A percentile compares a stretch with the other conserved stretches of the same genome.
These are phyloP conservation scores for Scutellaria minor DNA, from an alignment of 257 asterid genomes.

Conservation along the genomic window DNA sequence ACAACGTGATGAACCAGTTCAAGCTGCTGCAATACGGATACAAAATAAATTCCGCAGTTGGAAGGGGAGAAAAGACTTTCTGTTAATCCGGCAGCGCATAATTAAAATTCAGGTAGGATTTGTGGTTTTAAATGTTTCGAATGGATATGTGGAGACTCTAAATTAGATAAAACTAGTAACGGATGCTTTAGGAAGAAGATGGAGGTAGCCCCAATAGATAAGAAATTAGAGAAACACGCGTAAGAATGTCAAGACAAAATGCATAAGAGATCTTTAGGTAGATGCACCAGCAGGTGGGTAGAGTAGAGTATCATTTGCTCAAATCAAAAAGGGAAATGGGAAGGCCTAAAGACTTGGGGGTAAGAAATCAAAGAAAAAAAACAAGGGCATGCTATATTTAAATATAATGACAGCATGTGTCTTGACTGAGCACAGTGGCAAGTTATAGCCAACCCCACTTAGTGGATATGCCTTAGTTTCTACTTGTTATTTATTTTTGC, in stretches of 20 bases:
- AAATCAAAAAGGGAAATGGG: not conserved
- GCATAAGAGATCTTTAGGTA: not conserved
- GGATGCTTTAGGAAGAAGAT: not conserved
- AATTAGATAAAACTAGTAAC: not conserved
- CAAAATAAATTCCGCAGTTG: conserved; percentile 92
- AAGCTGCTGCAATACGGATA: conserved; percentile 82
- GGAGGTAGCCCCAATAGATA: not conserved
- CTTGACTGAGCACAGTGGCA: not conserved
- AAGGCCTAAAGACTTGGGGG: not conserved
- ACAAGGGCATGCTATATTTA: not conserved
- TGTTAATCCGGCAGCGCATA: conserved; percentile 67
- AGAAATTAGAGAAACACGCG: not conserved
- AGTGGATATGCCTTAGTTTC: not conserved
- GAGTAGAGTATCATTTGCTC: not conserved
- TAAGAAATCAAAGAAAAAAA: not conserved
- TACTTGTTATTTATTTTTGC: not conserved
- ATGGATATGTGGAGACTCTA: not conserved
- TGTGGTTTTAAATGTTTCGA: not conserved
- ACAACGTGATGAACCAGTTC: conserved; percentile 57
- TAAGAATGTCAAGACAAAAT: not conserved
- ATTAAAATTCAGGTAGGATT: conserved; percentile 80
- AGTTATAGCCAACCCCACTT: not conserved
- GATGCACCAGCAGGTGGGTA: not conserved
- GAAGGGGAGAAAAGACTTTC: conserved; percentile 85
- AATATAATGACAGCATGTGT: not conserved